phyloP scores from a whole-genome alignment of 345 rosid genomes.

The Psidium guajava region DNA sequence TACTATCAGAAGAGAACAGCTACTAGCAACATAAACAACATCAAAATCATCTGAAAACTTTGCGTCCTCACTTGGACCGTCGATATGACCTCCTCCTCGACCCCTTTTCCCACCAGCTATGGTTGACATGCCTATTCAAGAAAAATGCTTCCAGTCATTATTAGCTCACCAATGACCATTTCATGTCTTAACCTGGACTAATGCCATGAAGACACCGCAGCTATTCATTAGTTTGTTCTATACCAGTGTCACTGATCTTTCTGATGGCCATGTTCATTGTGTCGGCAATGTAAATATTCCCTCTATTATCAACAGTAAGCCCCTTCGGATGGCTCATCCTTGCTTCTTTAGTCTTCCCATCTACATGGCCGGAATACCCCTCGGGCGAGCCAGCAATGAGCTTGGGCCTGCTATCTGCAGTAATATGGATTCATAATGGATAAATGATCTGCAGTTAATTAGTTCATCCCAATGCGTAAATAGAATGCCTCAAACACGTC shows the following conservation, averaged over 20 bases:
- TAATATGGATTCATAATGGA: not conserved
- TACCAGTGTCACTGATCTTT: constrained; percentile 89
- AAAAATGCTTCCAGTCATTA: not conserved
- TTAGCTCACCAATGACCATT: not conserved
- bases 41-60: constrained; percentile 87
- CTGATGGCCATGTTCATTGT: constrained; percentile 85
- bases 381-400: constrained; percentile 79
- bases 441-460: not conserved
- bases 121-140: constrained; percentile 61
- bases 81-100: constrained; percentile 58
- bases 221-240: not conserved
- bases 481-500: not conserved
- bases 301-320: constrained; percentile 68
- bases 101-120: constrained; percentile 81
- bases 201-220: not conserved
- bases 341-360: constrained; percentile 71
- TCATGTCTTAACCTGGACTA: not conserved
- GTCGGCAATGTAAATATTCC: constrained; percentile 92
- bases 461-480: not conserved
- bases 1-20: constrained; percentile 74
- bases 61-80: constrained; percentile 74
- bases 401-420: constrained; percentile 84
- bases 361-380: constrained; percentile 81
- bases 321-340: constrained; percentile 90
- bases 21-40: constrained; percentile 53